Percentiles rank a stretch among this genome's conserved stretches.
Evolutionary conservation across 2,329 filamentous ascomycete genomes (phyloP).

Genomic region (Chalara sp.): DNA sequence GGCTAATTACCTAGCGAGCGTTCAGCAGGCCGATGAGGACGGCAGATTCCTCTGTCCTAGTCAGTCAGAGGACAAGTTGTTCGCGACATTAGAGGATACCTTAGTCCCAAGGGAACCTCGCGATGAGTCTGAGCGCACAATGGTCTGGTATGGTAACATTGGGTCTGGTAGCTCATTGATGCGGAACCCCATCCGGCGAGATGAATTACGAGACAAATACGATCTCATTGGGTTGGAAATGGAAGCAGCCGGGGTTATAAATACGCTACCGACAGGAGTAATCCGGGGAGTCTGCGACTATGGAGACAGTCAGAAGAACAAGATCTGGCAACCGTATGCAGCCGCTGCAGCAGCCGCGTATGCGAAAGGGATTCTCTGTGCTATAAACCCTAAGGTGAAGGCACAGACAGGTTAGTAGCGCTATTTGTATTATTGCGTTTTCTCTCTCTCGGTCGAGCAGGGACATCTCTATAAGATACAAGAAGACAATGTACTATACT

Average conservation of each 20-base stretch:
- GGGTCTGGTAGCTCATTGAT: slow-evolving; percentile 29
- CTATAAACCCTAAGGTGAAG: background rate
- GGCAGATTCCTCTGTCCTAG: slow-evolving; percentile 25
- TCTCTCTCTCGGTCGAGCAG: too few relatives aligned
- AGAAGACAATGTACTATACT: too few relatives aligned
- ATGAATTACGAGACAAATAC: slow-evolving; percentile 23
- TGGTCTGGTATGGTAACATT: slow-evolving; percentile 29
- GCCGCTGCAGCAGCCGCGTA: slow-evolving; percentile 28
- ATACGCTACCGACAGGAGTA: slow-evolving; percentile 26
- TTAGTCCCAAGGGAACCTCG: slow-evolving; percentile 13
- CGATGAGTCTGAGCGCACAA: slow-evolving; percentile 17
- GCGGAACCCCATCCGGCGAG: slow-evolving; percentile 17
- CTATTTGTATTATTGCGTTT: background rate
- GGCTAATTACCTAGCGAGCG: slow-evolving; percentile 17
- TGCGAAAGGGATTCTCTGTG: slow-evolving; percentile 20
- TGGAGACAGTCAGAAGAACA: slow-evolving; percentile 27
- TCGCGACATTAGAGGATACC: slow-evolving; percentile 7
- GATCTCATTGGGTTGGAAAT: slow-evolving; percentile 29
- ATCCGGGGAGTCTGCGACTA: slow-evolving; percentile 31
- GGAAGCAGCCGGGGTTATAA: slow-evolving; percentile 29
- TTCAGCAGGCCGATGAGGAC: slow-evolving; percentile 20
- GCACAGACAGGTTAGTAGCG: background rate
- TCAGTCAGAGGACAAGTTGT: slow-evolving; percentile 23
- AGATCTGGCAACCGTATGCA: slow-evolving; percentile 31
- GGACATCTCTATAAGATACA: too few relatives aligned